phyloP scores from a whole-genome alignment of 257 asterid genomes.

The Asclepias syriaca region DNA sequence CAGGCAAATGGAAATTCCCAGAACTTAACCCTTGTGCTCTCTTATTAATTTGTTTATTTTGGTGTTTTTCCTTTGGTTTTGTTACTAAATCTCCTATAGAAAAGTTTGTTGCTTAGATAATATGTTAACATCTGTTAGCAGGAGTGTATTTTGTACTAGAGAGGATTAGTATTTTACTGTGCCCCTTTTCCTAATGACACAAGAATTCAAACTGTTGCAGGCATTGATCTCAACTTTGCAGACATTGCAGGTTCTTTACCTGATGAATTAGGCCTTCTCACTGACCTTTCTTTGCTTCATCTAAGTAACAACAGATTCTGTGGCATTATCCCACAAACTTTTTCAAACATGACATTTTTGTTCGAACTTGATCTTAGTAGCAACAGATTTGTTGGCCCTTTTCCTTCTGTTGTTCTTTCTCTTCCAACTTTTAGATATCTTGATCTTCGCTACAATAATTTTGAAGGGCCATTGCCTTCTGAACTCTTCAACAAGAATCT shows the following conservation, averaged over 20 bases:
- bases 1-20: constrained; percentile 38
- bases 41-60: background rate
- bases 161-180: constrained; percentile 29
- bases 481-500: constrained; percentile 41
- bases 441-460: constrained; percentile 68
- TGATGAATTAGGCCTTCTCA: constrained; percentile 55
- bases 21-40: constrained; percentile 1
- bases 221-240: constrained; percentile 59
- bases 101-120: background rate
- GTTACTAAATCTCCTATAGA: background rate
- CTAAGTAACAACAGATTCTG: constrained; percentile 68
- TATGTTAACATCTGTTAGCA: background rate
- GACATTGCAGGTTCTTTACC: constrained; percentile 75
- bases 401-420: constrained; percentile 56
- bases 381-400: constrained; percentile 71
- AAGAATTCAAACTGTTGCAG: constrained; percentile 35
- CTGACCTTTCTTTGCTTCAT: constrained; percentile 54
- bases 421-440: constrained; percentile 43
- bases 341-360: constrained; percentile 42
- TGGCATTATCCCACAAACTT: constrained; percentile 54
- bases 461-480: constrained; percentile 62
- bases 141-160: background rate
- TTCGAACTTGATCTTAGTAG: constrained; percentile 70
- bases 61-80: background rate
- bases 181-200: constrained; percentile 44